Evolutionary conservation across 108 stramenopile genomes (phyloP), one percentile per base, ranked within the genome.

Genomic region (Nitzschia putrida): DNA sequence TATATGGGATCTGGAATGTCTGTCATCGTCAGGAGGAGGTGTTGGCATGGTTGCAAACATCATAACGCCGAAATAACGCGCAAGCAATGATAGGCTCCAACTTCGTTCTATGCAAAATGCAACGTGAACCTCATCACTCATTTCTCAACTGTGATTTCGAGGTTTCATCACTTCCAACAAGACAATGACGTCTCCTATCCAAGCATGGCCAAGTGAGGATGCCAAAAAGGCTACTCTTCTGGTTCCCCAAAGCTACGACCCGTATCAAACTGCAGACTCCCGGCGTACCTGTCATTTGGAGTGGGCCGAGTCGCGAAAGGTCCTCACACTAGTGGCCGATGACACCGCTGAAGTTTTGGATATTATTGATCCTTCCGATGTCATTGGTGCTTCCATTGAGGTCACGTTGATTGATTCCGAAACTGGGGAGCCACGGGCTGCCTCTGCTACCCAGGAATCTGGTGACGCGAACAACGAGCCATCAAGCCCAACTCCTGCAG

Each of bases 361-460:
- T 64, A 49, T 83, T 7, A 61, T 83, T 10, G 60, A 71, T 44
- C 51, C 68, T 2, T 29, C 63, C 0, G 82, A 83, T 53, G 54
- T 77, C 16, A 72, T 78, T 57, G 77, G 77, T 13, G 77, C 67
- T 21, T 64, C 79, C 22, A 53, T 78, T 4, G 77, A 78, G 55
- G 64, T 83, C 25, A 44, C 71, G 53, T 18, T 73, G 42, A 25
- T 57, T 12, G 45, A 38, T 44, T 23, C 57, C 2, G 12, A 34
- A 44, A 43, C 10, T 43, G 11, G 18, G 56, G 55, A 51, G 56
- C 39, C 34, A 23, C 37, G 29, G 8, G 41, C 37, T 20, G 38
- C 41, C 41, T 55, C 55, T 26, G 20, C 55, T 25, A 23, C 53
- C 40, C 9, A 9, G 1, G 51, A 2, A 40, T 39, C 34, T 14